Base-by-base conservation (phyloP, 2,329 filamentous ascomycete species). In the Dryadomyces quercivorus region DNA sequence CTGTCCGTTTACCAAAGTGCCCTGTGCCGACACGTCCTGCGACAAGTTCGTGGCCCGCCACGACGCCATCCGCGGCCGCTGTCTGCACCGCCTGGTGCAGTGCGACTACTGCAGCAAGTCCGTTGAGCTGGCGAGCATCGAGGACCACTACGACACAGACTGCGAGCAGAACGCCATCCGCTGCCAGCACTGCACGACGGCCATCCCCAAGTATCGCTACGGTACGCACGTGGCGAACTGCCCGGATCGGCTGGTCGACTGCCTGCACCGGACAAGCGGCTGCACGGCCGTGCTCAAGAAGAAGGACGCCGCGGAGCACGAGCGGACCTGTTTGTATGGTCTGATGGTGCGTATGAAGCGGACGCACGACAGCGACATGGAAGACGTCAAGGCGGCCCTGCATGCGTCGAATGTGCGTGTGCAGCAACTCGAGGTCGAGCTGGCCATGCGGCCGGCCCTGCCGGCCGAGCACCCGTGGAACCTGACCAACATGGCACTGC, bases 1-100 rank as follows among this genome's bases (percentile, higher is more conserved):
- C 50, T 85, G 82, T 62, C 70, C 70, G 1, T 81, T 76, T 60
- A 75, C 75, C 5, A 67, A 75, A 36, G 75, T 81, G 20, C 69
- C 71, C n/a, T 85, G 82, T 59, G 75, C 78, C 0, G 75, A 77
- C 40, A 62, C 70, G 15, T 62, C 64, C 2, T 85, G 82, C 63
- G 65, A 70, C 34, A 74, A 77, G 62, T 70, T 70, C 22, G 69
- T 84, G 2, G 69, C 71, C 13, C 71, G 75, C 49, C 77, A 76
- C 58, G 71, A 80, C 55, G 66, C 68, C 2, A 67, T 67, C n/a
- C 66, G 68, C 1, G 70, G 69, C n/a, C 72, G 73, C 50, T 85
- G 82, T 61, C 70, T 78, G 21, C 82, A 85, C 61, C 71, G 70
- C 52, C 64, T 73, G 36, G 69, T 71, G 0, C 62, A 65, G 10